Percentiles rank a stretch among this genome's conserved stretches.
These are phyloP conservation scores for Cinchona pubescens DNA, from an alignment of 257 asterid genomes.

Conservation along the genomic window DNA sequence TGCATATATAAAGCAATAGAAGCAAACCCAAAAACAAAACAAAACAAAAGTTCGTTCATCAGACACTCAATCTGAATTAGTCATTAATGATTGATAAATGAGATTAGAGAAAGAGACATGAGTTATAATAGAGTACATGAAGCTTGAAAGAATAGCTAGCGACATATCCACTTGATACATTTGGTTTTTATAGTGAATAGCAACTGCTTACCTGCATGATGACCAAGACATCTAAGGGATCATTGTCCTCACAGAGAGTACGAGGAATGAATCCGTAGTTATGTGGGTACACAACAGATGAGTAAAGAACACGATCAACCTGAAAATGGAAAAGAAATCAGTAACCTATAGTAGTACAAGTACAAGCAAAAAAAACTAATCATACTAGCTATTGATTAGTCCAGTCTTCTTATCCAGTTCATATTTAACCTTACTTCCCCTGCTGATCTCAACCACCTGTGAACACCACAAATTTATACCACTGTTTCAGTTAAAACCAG, in stretches of 20 bases:
- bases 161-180: not conserved
- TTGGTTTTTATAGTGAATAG: not conserved
- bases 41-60: not conserved
- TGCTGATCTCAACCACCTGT: conserved; percentile 92
- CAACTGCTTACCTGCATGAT: conserved; percentile 78
- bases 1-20: not conserved
- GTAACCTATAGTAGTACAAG: conserved; percentile 8
- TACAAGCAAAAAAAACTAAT: not conserved
- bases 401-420: conserved; percentile 96
- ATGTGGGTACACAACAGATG: conserved; percentile 97
- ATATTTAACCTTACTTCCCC: conserved; percentile 97
- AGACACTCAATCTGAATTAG: no score
- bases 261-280: conserved; percentile 99
- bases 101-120: no score
- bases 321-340: conserved; percentile 28
- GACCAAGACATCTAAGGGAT: conserved; percentile 93
- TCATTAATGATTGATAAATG: not conserved
- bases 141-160: not conserved
- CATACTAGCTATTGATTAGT: conserved; percentile 51
- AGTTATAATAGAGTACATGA: not conserved
- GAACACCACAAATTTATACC: not conserved
- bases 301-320: conserved; percentile 96
- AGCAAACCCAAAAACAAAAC: not conserved
- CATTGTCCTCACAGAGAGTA: conserved; percentile 89
- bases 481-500: not conserved